Evolutionary conservation across 1,139 yeast species (phyloP).

Genomic region (Yamadazyma taylorii): DNA sequence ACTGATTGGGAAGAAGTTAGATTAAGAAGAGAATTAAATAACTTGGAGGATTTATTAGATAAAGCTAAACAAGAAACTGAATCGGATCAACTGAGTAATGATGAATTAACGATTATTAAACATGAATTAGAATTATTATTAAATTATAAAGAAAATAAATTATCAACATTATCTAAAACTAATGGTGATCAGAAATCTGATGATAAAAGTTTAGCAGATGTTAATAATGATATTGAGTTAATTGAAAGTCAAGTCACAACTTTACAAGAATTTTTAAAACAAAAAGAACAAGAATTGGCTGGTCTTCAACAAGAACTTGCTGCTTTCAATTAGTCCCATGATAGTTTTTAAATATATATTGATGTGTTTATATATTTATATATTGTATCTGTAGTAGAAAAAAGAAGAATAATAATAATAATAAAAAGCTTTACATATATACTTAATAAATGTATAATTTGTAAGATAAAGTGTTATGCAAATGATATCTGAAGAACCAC

Average conservation of each 20-base stretch:
- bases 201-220: constrained; percentile 37
- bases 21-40: constrained; percentile 73
- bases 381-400: constrained; percentile 2
- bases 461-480: constrained; percentile 1
- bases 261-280: constrained; percentile 54
- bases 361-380: too few species aligned
- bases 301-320: constrained; percentile 46
- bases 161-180: constrained; percentile 10
- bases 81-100: constrained; percentile 23
- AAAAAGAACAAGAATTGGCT: constrained; percentile 52
- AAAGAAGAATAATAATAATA: too few species aligned
- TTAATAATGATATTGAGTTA: constrained; percentile 59
- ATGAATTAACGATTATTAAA: constrained; percentile 35
- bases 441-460: too few species aligned
- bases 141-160: constrained; percentile 59
- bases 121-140: constrained; percentile 83
- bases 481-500: too few species aligned
- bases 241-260: constrained; percentile 65
- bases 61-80: constrained; percentile 56
- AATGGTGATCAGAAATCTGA: constrained; percentile 10
- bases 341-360: too few species aligned
- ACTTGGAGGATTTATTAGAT: constrained; percentile 63
- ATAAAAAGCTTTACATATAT: too few species aligned
- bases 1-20: constrained; percentile 89
- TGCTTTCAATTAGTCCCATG: constrained; percentile 3